Base-by-base conservation (phyloP, 139 green algal genomes). In the Desmodesmus armatus region DNA sequence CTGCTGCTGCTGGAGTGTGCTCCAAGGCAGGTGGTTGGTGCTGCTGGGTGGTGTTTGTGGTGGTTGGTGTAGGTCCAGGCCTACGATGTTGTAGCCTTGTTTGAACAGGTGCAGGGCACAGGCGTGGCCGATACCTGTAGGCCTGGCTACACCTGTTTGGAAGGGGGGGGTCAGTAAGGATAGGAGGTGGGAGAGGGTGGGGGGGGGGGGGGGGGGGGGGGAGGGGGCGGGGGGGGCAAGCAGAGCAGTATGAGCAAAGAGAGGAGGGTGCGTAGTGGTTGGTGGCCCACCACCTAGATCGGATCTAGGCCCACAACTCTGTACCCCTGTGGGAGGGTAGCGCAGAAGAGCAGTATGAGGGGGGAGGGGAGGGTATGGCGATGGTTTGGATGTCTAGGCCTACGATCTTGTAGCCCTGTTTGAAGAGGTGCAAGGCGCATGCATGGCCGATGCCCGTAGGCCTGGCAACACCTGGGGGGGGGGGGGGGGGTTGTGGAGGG, bases 381-480 rank as follows among this genome's bases (percentile, higher is more conserved):
- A n/a, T n/a, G n/a, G n/a, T n/a, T n/a, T 63, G 31, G 5, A 23
- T 51, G 49, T 80, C 73, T 39, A 80, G 47, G 47, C 73, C 73
- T 5, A 80, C n/a, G 33, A 80, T 49, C 19, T 67, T 80, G 33
- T 51, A 80, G 47, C 73, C 73, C 9, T 80, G 53, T 21, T 80
- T 33, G 33, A 33, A 67, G 2, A 80, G 47, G 27, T 69, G 2
- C 49, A 37, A 69, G 29, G 73, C 73, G 35, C 73, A 80, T 23
- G 73, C 73, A 29, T 80, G 73, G 9, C 73, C 73, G 23, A 80
- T 80, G 49, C 73, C 73, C 47, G 47, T 17, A 49, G 73, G 44
- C 7, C 73, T 4, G 35, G 73, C 73, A 23, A 63, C 35, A 31
- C 73, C 73, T n/a, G n/a, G n/a, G n/a, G n/a, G n/a, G n/a, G n/a